A percentile compares a stretch with the other conserved stretches of the same genome.
These are phyloP conservation scores for Panaeolus cyanescens DNA, from an alignment of 768 basidiomycete species.

Conservation along the genomic window DNA sequence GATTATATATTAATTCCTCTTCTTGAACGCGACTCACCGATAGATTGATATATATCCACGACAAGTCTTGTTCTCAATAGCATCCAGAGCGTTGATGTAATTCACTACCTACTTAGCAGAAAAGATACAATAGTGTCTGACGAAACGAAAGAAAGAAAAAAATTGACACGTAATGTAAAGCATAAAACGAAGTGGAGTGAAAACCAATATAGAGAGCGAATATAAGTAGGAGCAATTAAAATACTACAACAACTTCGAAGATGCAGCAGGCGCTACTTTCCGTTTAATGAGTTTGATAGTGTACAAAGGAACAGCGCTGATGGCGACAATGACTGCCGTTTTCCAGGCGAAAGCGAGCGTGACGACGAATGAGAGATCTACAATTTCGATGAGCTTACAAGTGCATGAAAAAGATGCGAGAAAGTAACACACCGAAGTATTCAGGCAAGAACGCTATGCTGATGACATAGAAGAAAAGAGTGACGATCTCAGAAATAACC, in stretches of 20 bases:
- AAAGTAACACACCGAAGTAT: constrained; percentile 81
- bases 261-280: constrained; percentile 88
- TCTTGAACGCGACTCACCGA: no score
- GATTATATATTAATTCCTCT: no score
- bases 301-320: constrained; percentile 91
- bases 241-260: constrained; percentile 80
- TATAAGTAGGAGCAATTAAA: no score
- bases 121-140: no score
- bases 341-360: constrained; percentile 91
- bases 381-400: constrained; percentile 4
- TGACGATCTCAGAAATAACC: constrained; percentile 89
- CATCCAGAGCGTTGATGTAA: no score
- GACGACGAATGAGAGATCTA: constrained; percentile 92
- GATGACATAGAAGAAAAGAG: constrained; percentile 83
- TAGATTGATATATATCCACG: no score
- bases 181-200: no score
- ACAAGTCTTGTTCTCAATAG: neutral
- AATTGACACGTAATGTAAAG: no score
- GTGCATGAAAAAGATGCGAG: neutral
- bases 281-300: constrained; percentile 86
- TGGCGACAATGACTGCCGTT: constrained; percentile 90
- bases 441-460: constrained; percentile 94
- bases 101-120: no score
- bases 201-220: no score
- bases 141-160: no score